A percentile compares a stretch with the other conserved stretches of the same genome.
Evolutionary conservation across 441 rosid species (phyloP).

Genomic region (Arabidopsis hybrid): DNA sequence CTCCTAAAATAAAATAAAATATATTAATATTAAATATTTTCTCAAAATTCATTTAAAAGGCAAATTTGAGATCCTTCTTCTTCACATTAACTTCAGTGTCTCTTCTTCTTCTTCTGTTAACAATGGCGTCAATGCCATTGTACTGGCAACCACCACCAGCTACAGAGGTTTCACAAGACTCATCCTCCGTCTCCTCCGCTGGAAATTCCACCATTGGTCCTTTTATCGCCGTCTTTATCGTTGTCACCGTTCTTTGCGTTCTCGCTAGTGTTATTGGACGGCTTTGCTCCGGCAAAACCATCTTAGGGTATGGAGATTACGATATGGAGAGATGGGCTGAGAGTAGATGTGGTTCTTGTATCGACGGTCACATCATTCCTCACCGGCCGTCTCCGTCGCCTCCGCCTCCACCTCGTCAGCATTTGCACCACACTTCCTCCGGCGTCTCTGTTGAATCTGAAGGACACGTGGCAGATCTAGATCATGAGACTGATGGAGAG

Average conservation of each 20-base stretch:
- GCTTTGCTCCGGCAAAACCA: constrained; percentile 72
- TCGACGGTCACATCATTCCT: constrained; percentile 69
- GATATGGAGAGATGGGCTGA: constrained; percentile 84
- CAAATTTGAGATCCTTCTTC: neutral
- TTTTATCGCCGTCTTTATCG: constrained; percentile 64
- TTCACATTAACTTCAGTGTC: neutral
- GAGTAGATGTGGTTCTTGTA: constrained; percentile 69
- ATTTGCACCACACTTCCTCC: constrained; percentile 17
- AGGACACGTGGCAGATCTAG: constrained; percentile 33
- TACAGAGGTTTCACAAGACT: constrained; percentile 41
- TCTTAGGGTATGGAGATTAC: constrained; percentile 63
- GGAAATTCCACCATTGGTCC: constrained; percentile 60
- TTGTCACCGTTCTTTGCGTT: constrained; percentile 53
- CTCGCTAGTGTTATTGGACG: constrained; percentile 68
- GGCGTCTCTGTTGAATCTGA: constrained; percentile 34
- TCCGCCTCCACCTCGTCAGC: constrained; percentile 4
- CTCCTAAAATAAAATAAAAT: neutral
- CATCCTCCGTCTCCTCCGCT: constrained; percentile 44
- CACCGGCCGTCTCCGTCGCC: constrained; percentile 41
- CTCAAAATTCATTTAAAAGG: constrained; percentile 20
- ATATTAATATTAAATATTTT: neutral
- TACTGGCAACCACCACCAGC: constrained; percentile 57
- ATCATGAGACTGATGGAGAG: constrained; percentile 42
- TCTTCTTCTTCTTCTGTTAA: neutral
- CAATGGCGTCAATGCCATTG: constrained; percentile 56